Evolutionary conservation across 208 protist genomes (phyloP).

Genomic region (Naegleria fowleri): DNA sequence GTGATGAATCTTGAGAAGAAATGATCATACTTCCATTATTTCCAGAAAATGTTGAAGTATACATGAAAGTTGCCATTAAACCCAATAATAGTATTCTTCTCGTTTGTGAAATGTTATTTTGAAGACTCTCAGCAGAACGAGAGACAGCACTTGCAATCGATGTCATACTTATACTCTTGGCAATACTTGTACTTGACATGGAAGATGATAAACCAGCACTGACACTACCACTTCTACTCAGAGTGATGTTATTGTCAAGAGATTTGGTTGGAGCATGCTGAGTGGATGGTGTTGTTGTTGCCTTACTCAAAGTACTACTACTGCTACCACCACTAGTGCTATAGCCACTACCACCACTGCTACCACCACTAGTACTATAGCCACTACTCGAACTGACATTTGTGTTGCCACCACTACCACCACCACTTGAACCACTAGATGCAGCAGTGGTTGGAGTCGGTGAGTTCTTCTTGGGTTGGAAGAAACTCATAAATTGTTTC

Average conservation of each 20-base stretch:
- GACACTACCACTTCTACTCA: no score
- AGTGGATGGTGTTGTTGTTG: background rate
- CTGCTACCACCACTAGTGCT: background rate
- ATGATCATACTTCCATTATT: background rate
- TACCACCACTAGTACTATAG: background rate
- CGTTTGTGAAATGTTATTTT: background rate
- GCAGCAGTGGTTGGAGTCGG: background rate
- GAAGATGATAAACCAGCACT: background rate
- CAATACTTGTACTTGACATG: background rate
- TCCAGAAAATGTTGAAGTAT: background rate
- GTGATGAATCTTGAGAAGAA: background rate
- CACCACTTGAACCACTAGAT: background rate
- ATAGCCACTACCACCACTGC: background rate
- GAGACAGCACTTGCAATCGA: background rate
- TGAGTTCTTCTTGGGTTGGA: background rate
- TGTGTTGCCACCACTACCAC: background rate
- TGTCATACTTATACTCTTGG: background rate
- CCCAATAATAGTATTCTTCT: conserved; percentile 1
- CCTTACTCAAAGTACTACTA: no score
- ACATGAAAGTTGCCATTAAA: conserved; percentile 11
- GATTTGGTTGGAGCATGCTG: background rate
- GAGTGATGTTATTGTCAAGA: background rate
- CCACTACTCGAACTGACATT: no score
- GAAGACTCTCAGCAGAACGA: background rate
- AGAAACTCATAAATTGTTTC: background rate